Base-by-base conservation (phyloP, 2,329 filamentous ascomycete species). In the Neonectria ditissima region DNA sequence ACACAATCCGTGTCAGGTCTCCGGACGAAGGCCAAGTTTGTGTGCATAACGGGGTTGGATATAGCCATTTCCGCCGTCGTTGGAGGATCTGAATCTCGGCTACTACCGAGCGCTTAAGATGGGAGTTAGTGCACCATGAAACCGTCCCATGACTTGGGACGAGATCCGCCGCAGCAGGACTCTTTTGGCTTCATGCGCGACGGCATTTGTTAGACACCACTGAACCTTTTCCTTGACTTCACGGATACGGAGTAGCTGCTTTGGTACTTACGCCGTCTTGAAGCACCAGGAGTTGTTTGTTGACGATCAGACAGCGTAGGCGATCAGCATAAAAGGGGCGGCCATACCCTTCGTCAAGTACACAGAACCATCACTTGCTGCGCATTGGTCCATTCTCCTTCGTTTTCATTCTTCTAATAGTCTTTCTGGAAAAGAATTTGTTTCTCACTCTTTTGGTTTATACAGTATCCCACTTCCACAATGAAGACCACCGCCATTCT, bases 401-500 rank as follows among this genome's bases (percentile, higher is more conserved):
- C 34, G 24, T 45, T 53, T 32, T 51, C 13, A 16, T 34, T 57
- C n/a, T 28, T 41, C 18, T 24, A 13, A 14, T 50, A 39, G 13
- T 26, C 14, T 61, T 52, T 51, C 45, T 55, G 47, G 47, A 20
- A 50, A 30, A 28, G 32, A 5, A 1, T 30, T 30, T 30, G 16
- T 48, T 32, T 50, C 9, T 20, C 7, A 11, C n/a, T 50, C 26
- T 50, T 14, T 32, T 6, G 9, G 7, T 16, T 20, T n/a, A 34
- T 7, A 13, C 16, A 45, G 48, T 26, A 7, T 9, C 28, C 39
- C 13, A 14, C 8, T 48, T 11, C 28, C 16, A 68, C 48, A 34
- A 73, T 73, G 71, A 66, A 73, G 52, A 56, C 65, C 43, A 20
- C 64, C 10, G 18, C 59, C 30, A 30, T 74, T 16, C 45, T 74